Base-by-base conservation (phyloP, 2,329 filamentous ascomycete genomes). In the Parastagonospora avenae region DNA sequence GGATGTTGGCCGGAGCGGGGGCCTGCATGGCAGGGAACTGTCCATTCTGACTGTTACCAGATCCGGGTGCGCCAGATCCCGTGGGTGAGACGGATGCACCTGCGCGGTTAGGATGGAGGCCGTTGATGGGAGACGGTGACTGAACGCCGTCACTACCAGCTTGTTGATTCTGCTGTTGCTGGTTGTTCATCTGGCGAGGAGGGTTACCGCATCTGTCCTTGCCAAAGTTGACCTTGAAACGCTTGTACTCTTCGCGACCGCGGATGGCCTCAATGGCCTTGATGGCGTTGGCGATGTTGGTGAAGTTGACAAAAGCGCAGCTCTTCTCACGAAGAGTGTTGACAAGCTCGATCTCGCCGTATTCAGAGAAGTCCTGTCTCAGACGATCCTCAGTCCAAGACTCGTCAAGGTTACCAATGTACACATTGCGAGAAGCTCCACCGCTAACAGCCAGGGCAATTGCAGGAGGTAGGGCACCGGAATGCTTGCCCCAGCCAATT, bases 201-300 rank as follows among this genome's bases (percentile, higher is more conserved):
- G 94, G 89, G 77, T 99, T 99, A 62, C 94, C 94, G 68, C 94
- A 99, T 49, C 94, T 87, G 72, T 99, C 94, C 80, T 99, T 99
- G 76, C 94, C 94, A 72, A 99, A 99, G 80, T 99, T 99, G 74
- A 99, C 93, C 83, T 99, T 99, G 86, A 99, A 99, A 66, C 94
- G 86, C 76, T 87, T 91, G 82, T 99, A 99, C 70, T 99, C 94
- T 37, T 97, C 94, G 71, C 92, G 92, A 69, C 92, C 90, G 50
- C 94, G 87, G 59, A 99, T 87, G 16, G 92, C 94, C 77, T 99
- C 94, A 60, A 99, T 99, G 1, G 94, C 94, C 80, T 99, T 99
- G 81, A 99, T 99, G 43, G 94, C 94, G 66, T 99, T 99, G 71
- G 94, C 94, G 72, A 99, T 99, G 79, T 99, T 99, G 71, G 94